Evolutionary conservation across 2,329 filamentous ascomycete genomes (phyloP), one percentile per base, ranked within the genome.

Genomic region (Phaeophleospora eucalypticola): DNA sequence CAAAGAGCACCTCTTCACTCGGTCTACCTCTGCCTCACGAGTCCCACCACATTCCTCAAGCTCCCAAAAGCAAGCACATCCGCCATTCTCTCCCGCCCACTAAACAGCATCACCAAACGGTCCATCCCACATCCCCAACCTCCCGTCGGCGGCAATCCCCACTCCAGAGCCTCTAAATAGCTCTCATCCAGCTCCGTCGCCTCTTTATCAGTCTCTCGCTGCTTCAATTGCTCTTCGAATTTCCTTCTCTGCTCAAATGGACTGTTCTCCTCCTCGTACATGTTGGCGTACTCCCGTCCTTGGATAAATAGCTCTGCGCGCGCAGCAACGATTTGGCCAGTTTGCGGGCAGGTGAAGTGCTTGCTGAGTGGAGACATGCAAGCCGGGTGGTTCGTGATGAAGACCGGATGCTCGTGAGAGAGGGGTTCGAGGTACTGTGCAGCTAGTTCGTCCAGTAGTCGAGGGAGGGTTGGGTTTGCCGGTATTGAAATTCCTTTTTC

Each of bases 211-310:
- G 68, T 71, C 46, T 66, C 68, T 4, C 65, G 57, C 10, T 62
- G 64, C 15, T 63, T 58, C 4, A 68, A 49, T 60, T 84, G 81
- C 53, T 78, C 77, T 38, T 82, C 68, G 54, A 98, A 89, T 68
- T 98, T 98, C 45, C 79, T 76, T 37, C 87, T 78, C 70, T 98
- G 93, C 59, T 85, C 86, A 44, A 86, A 83, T 0, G 93, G 93
- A 42, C 88, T 87, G 67, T 98, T 98, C 66, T 98, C 93, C 69
- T 98, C 93, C 67, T 98, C 93, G 67, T 98, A 98, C 73, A 91
- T 94, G 68, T 98, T 98, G 51, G 91, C 88, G 24, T 95, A 77
- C 65, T 98, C 93, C 45, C 82, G 81, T 34, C 85, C 82, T 41
- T 81, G 68, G 42, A 66, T 64, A 57, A 67, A 68, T 36, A 68